Base-by-base conservation (phyloP, 176 grass and related monocot genomes). In the Oryza brachyantha region DNA sequence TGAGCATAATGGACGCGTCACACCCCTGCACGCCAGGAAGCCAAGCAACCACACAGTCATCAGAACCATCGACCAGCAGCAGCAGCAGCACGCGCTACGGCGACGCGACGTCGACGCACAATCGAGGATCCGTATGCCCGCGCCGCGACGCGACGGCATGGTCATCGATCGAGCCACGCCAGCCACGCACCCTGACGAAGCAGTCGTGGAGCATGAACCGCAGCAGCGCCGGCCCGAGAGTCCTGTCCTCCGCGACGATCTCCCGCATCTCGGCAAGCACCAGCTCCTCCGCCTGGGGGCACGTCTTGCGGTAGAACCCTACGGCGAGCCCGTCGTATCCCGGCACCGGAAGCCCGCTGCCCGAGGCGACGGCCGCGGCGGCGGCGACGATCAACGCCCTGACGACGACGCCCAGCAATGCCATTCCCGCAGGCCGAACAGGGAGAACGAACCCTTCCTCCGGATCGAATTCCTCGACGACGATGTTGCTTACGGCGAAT, bases 131-230 rank as follows among this genome's bases (percentile, higher is more conserved):
- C 54, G 67, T n/a, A n/a, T 35, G 37, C 66, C 39, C 67, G 81
- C 52, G 52, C 68, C 52, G 73, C 27, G 63, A 27, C 64, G 46
- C 46, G 45, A 0, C 24, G 70, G 10, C 3, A 72, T 4, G 1
- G 24, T n/a, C n/a, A n/a, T n/a, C n/a, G 10, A 58, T 22, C 50
- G 21, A 62, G 60, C 4, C 4, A 60, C 2, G 19, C 3, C 19
- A 9, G 25, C 25, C 0, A 66, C 76, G 77, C 35, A 91, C 84
- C 83, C 79, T 78, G 81, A 84, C 84, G 81, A 91, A 87, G 84
- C 84, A 91, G 88, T 91, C 88, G 81, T 91, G 88, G 68, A 91
- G 37, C 57, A 84, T 77, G 63, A 91, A 68, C 9, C 88, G 88
- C 19, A 91, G 84, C 75, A 91, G 58, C 74, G 88, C 88, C 43